Evolutionary conservation across 2,329 filamentous ascomycete genomes (phyloP).

Genomic region (Ceratocystis cubensis): DNA sequence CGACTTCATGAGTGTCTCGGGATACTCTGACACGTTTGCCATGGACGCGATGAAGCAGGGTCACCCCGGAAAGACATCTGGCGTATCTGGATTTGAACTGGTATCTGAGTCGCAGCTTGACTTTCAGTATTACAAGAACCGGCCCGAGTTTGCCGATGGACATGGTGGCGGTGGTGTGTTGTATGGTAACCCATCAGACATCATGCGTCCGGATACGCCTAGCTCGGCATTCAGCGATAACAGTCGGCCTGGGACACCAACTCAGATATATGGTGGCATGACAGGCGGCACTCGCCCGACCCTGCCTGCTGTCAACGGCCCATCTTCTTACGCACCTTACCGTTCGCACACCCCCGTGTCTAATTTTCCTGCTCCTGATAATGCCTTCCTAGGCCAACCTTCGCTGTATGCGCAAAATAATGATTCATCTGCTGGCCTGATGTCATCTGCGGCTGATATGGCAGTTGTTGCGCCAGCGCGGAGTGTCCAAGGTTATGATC

Average conservation of each 20-base stretch:
- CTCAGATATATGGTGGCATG: slow-evolving; percentile 24
- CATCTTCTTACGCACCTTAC: slow-evolving; percentile 22
- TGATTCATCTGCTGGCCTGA: slow-evolving; percentile 41
- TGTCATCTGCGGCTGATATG: slow-evolving; percentile 41
- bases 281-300: slow-evolving; percentile 20
- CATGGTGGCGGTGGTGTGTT: slow-evolving; percentile 58
- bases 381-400: slow-evolving; percentile 19
- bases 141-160: slow-evolving; percentile 75
- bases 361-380: slow-evolving; percentile 15
- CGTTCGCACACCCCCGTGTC: slow-evolving; percentile 21
- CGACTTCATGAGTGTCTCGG: slow-evolving; percentile 47
- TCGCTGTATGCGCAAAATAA: slow-evolving; percentile 40
- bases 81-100: slow-evolving; percentile 68
- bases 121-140: slow-evolving; percentile 83
- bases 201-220: slow-evolving; percentile 50
- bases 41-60: slow-evolving; percentile 63
- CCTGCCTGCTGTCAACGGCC: slow-evolving; percentile 14
- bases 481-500: slow-evolving; percentile 29
- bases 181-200: slow-evolving; percentile 47
- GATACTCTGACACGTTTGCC: slow-evolving; percentile 70
- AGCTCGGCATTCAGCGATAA: slow-evolving; percentile 36
- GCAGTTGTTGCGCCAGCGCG: slow-evolving; percentile 31
- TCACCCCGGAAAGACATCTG: slow-evolving; percentile 35
- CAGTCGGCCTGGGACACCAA: slow-evolving; percentile 40
- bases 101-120: slow-evolving; percentile 78